phyloP scores from a whole-genome alignment of 2,329 filamentous ascomycete genomes.

The Nothopassalora personata region DNA sequence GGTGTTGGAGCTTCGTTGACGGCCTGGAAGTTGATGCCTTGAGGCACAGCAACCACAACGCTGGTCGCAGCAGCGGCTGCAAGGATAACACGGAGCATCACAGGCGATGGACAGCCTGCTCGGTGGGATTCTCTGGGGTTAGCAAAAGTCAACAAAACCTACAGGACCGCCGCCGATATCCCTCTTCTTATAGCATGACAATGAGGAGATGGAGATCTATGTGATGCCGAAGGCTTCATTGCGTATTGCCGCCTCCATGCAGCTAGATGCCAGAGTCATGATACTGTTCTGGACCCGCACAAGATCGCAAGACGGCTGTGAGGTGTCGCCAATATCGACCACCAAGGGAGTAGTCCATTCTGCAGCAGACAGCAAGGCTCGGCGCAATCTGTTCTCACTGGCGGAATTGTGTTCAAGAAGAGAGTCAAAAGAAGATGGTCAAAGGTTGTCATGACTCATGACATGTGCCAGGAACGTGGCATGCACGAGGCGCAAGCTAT shows the following conservation, averaged over 20 bases:
- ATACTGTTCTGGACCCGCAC: neutral
- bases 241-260: neutral
- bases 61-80: constrained; percentile 6
- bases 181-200: neutral
- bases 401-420: neutral
- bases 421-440: neutral
- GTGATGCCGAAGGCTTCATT: neutral
- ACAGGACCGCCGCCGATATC: neutral
- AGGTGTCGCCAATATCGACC: neutral
- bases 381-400: constrained; percentile 1
- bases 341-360: neutral
- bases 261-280: neutral
- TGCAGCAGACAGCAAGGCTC: neutral
- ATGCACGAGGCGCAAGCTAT: neutral
- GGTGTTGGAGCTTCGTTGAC: constrained; percentile 12
- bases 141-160: neutral
- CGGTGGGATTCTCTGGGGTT: neutral
- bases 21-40: constrained; percentile 22
- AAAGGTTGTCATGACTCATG: neutral
- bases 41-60: constrained; percentile 19
- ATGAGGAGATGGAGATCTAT: neutral
- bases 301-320: neutral
- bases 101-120: neutral
- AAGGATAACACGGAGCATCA: constrained; percentile 9
- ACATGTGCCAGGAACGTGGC: constrained; percentile 5